These are phyloP conservation scores for Crotalaria pallida DNA, from an alignment of 306 rosid species.

Conservation along the genomic window DNA sequence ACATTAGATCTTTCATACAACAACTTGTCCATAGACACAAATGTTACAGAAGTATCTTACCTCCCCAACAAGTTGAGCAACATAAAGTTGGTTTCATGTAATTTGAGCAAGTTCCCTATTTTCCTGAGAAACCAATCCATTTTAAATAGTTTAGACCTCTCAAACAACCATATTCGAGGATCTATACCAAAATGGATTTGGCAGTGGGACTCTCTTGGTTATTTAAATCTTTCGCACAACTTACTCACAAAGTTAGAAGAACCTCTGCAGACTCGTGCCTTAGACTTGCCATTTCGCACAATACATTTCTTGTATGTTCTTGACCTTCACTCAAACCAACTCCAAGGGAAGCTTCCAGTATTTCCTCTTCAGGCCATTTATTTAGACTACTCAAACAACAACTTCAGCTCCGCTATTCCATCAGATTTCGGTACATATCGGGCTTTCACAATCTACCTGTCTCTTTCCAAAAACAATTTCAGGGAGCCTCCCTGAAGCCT, in stretches of 20 bases:
- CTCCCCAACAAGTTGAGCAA: not conserved
- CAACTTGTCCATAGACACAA: conserved; percentile 5
- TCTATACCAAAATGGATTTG: conserved; percentile 50
- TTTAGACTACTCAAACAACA: conserved; percentile 37
- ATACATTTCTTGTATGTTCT: not conserved
- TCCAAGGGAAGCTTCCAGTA: conserved; percentile 25
- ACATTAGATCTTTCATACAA: conserved; percentile 43
- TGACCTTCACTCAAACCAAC: conserved; percentile 38
- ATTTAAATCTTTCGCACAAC: conserved; percentile 52
- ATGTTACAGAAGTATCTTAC: not conserved
- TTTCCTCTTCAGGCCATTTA: not conserved
- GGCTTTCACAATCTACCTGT: not conserved
- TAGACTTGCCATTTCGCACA: too few relatives aligned
- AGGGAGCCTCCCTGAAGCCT: conserved; percentile 17
- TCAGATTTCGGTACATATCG: not conserved
- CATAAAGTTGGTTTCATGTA: conserved; percentile 34
- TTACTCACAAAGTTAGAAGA: not conserved
- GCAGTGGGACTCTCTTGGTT: not conserved
- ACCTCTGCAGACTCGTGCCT: not conserved
- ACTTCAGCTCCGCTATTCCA: conserved; percentile 31
- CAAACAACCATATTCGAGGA: conserved; percentile 34
- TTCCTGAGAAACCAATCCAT: conserved; percentile 23
- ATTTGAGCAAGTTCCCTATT: conserved; percentile 1
- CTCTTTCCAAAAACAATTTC: conserved; percentile 18
- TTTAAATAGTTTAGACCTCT: conserved; percentile 30